These are phyloP conservation scores for Xylaria grammica DNA, from an alignment of 495 filamentous ascomycete species.

Conservation along the genomic window DNA sequence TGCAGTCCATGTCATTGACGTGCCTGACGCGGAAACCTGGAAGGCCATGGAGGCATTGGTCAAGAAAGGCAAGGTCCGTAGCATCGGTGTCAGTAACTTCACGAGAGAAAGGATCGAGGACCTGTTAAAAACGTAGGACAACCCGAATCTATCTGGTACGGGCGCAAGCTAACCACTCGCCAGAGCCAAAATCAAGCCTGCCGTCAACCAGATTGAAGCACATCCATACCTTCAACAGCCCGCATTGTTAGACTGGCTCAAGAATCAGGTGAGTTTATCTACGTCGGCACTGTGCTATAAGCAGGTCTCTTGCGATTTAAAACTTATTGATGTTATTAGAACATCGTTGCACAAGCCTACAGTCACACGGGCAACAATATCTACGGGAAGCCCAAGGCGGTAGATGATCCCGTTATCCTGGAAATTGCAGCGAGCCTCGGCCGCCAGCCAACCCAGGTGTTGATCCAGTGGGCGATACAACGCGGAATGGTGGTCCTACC, in stretches of 20 bases:
- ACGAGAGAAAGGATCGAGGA: conserved; percentile 61
- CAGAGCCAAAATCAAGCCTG: conserved; percentile 45
- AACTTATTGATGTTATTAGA: conserved; percentile 17
- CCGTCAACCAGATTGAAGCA: conserved; percentile 66
- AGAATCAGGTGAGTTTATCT: conserved; percentile 40
- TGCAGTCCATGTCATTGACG: conserved; percentile 30
- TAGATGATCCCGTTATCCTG: conserved; percentile 46
- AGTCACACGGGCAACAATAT: conserved; percentile 66
- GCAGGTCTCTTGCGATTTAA: neutral
- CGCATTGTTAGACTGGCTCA: conserved; percentile 61
- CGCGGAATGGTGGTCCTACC: conserved; percentile 62
- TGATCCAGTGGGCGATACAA: conserved; percentile 58
- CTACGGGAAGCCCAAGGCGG: conserved; percentile 48
- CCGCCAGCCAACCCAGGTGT: conserved; percentile 54
- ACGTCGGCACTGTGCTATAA: neutral
- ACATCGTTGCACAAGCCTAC: conserved; percentile 64
- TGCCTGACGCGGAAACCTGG: conserved; percentile 52
- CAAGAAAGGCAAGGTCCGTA: conserved; percentile 55
- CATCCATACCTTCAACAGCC: conserved; percentile 62
- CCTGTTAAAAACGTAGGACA: conserved; percentile 54
- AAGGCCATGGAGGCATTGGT: conserved; percentile 67
- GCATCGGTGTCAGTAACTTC: conserved; percentile 76
- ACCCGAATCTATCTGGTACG: conserved; percentile 63
- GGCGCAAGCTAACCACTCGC: conserved; percentile 54
- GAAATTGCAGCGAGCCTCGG: conserved; percentile 51